Percentiles rank a stretch among this genome's conserved stretches.
These are phyloP conservation scores for Geotrichum phurueaensis DNA, from an alignment of 1,139 yeast species.

Conservation along the genomic window DNA sequence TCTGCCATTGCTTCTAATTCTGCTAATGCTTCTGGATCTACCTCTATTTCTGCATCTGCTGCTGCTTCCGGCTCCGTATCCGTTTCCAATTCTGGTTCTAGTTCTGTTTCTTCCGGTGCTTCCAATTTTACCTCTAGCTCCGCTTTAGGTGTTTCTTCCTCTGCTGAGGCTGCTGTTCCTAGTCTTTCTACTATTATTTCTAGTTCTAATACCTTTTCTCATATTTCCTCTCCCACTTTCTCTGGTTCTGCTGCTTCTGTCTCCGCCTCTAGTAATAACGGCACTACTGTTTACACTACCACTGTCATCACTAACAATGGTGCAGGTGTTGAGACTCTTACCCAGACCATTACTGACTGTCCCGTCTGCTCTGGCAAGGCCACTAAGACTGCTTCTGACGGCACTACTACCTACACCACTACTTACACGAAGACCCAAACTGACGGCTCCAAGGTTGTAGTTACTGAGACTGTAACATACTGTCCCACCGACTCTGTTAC, in stretches of 20 bases:
- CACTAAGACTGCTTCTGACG: neutral
- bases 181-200: neutral
- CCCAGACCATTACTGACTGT: neutral
- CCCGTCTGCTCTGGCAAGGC: neutral
- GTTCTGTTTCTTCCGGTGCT: neutral
- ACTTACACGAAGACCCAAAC: constrained; percentile 5
- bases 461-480: neutral
- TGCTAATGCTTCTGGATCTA: neutral
- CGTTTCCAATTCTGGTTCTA: neutral
- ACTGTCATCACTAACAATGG: neutral
- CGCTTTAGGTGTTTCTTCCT: neutral
- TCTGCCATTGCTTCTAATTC: neutral
- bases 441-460: neutral
- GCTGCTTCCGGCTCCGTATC: neutral
- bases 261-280: neutral
- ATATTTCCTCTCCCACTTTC: neutral
- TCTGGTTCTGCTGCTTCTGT: neutral
- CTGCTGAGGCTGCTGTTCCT: neutral
- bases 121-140: neutral
- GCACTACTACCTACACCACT: neutral
- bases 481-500: neutral
- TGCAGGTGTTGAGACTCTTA: constrained; percentile 1
- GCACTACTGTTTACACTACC: neutral
- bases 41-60: neutral
- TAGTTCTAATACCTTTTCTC: neutral